These are phyloP conservation scores for Acmispon strigosus DNA, from an alignment of 306 rosid genomes.

Conservation along the genomic window DNA sequence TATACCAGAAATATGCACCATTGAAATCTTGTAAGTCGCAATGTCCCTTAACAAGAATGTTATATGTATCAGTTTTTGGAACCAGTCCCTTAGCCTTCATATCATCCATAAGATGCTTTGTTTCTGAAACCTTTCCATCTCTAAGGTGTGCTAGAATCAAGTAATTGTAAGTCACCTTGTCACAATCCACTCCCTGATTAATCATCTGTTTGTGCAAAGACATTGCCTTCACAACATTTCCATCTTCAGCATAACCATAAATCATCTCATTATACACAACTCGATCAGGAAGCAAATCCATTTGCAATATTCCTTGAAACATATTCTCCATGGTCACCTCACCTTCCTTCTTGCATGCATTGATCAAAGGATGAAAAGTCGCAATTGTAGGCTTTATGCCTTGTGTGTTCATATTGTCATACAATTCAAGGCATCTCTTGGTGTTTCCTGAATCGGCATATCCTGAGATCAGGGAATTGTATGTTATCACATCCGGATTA, in stretches of 20 bases:
- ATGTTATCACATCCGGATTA: slow-evolving; percentile 67
- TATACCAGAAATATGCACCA: slow-evolving; percentile 68
- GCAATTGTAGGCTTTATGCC: slow-evolving; percentile 57
- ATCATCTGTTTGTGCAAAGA: slow-evolving; percentile 53
- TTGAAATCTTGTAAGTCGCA: slow-evolving; percentile 54
- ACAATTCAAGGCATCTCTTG: slow-evolving; percentile 52
- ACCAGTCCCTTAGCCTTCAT: slow-evolving; percentile 68
- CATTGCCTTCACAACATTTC: slow-evolving; percentile 45
- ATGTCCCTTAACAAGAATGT: slow-evolving; percentile 62
- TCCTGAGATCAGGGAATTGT: slow-evolving; percentile 75
- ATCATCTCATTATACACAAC: slow-evolving; percentile 51
- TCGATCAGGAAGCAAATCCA: slow-evolving; percentile 58
- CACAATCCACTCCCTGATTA: slow-evolving; percentile 41
- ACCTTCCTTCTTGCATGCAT: slow-evolving; percentile 46
- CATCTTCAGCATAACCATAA: slow-evolving; percentile 46
- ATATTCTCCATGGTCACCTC: slow-evolving; percentile 39
- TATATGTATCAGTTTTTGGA: slow-evolving; percentile 68
- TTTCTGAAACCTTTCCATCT: slow-evolving; percentile 44
- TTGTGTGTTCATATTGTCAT: slow-evolving; percentile 50
- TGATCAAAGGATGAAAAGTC: slow-evolving; percentile 64
- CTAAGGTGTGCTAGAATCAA: slow-evolving; percentile 62
- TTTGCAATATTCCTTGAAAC: slow-evolving; percentile 47
- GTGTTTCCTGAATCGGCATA: slow-evolving; percentile 44
- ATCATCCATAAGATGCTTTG: slow-evolving; percentile 45
- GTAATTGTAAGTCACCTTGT: slow-evolving; percentile 73